Conservation (phyloP, 257 asterid species). For the Petunia secreta region DNA sequence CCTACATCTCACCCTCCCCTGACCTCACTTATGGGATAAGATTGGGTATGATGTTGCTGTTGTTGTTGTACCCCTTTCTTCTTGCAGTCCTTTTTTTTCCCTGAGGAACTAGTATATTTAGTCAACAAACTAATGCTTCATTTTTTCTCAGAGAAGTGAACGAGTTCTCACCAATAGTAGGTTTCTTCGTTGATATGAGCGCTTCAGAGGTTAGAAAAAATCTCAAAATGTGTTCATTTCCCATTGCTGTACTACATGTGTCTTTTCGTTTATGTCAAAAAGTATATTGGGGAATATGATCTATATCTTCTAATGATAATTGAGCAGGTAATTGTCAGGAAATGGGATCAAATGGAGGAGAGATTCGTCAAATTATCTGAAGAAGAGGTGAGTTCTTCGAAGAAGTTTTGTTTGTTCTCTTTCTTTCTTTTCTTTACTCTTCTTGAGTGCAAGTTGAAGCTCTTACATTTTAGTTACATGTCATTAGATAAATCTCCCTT, state of each 20-base stretch:
- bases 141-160: slow-evolving; percentile 64
- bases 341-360: slow-evolving; percentile 81
- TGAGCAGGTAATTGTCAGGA: slow-evolving; percentile 74
- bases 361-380: slow-evolving; percentile 62
- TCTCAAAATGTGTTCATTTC: not conserved
- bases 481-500: not conserved
- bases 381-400: slow-evolving; percentile 67
- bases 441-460: slow-evolving; percentile 4
- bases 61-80: not conserved
- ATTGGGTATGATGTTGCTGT: too few species aligned
- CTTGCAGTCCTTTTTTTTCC: not conserved
- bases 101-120: not conserved
- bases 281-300: slow-evolving; percentile 17
- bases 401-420: slow-evolving; percentile 25
- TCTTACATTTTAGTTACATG: slow-evolving; percentile 11
- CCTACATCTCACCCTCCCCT: too few species aligned
- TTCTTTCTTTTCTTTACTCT: not conserved
- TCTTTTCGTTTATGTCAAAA: not conserved
- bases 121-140: not conserved
- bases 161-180: slow-evolving; percentile 78
- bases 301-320: slow-evolving; percentile 23
- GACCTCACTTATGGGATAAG: too few species aligned
- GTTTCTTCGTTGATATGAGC: slow-evolving; percentile 59
- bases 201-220: slow-evolving; percentile 65
- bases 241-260: not conserved